Conservation (phyloP, 192 early-diverging fungal species). For the Rhizoclosmatium globosum region DNA sequence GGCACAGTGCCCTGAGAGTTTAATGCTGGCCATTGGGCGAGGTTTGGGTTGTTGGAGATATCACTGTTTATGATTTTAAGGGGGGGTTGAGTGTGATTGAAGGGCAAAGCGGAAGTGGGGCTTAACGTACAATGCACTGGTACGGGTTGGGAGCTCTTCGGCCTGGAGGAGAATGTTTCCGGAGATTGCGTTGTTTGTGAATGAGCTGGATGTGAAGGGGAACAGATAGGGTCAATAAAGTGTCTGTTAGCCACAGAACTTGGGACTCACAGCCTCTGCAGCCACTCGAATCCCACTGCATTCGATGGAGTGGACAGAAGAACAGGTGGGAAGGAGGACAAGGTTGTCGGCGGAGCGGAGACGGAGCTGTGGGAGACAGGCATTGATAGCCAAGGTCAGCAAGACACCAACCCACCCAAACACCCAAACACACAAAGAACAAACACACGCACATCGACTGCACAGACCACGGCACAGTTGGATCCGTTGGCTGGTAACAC, state of each 20-base stretch:
- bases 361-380: constrained; percentile 7
- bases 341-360: background rate
- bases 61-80: constrained; percentile 10
- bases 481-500: background rate
- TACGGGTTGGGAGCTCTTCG: constrained; percentile 2
- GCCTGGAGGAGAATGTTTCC: constrained; percentile 9
- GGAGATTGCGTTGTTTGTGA: constrained; percentile 31
- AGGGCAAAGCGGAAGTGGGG: background rate
- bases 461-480: background rate
- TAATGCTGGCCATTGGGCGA: constrained; percentile 1
- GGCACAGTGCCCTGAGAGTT: constrained; percentile 2
- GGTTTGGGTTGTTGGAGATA: constrained; percentile 30
- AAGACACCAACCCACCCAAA: background rate
- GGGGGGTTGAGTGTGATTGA: background rate
- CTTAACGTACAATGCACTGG: background rate
- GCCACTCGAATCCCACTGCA: constrained; percentile 13
- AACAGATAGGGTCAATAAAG: too few species aligned
- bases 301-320: background rate
- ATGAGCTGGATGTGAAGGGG: background rate
- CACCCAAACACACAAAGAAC: background rate
- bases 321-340: constrained; percentile 14
- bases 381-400: background rate
- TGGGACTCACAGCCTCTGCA: constrained; percentile 6
- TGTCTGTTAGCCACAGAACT: too few species aligned
- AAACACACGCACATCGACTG: background rate